phyloP scores from a whole-genome alignment of 805 yeast species.

The Candida multigemmis region DNA sequence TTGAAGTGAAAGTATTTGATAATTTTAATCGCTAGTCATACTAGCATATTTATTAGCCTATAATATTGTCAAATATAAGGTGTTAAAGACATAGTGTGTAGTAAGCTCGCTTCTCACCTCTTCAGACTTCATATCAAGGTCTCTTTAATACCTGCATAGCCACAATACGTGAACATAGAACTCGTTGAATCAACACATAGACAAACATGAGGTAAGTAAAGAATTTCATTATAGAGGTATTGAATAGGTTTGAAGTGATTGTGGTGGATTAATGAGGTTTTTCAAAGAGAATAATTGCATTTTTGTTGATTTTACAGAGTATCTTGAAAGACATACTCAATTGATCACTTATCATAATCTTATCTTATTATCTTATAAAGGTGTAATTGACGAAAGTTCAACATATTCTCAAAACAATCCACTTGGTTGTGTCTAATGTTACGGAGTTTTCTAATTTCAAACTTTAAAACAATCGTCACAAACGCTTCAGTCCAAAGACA shows the following conservation, averaged over 20 bases:
- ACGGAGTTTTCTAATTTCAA: too few species aligned
- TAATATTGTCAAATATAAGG: background rate
- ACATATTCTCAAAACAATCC: too few species aligned
- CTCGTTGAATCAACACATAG: too few species aligned
- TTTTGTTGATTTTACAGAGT: too few species aligned
- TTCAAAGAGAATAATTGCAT: too few species aligned
- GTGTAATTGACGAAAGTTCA: too few species aligned
- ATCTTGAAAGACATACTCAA: too few species aligned
- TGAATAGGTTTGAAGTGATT: conserved; percentile 1
- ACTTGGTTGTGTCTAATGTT: too few species aligned
- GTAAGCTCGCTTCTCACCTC: background rate
- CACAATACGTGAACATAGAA: background rate
- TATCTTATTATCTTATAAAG: too few species aligned
- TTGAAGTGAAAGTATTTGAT: conserved; percentile 4
- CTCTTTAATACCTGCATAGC: too few species aligned
- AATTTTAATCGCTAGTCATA: background rate
- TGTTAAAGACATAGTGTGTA: background rate
- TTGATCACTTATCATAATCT: too few species aligned
- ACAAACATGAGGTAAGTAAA: conserved; percentile 5
- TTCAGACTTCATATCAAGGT: background rate
- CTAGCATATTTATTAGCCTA: too few species aligned
- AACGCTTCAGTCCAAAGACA: background rate
- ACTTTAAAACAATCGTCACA: background rate
- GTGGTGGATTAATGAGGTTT: conserved; percentile 1
- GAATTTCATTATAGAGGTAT: conserved; percentile 1